Conservation (phyloP, 176 grass and related monocot species). For the Raddia distichophylla region DNA sequence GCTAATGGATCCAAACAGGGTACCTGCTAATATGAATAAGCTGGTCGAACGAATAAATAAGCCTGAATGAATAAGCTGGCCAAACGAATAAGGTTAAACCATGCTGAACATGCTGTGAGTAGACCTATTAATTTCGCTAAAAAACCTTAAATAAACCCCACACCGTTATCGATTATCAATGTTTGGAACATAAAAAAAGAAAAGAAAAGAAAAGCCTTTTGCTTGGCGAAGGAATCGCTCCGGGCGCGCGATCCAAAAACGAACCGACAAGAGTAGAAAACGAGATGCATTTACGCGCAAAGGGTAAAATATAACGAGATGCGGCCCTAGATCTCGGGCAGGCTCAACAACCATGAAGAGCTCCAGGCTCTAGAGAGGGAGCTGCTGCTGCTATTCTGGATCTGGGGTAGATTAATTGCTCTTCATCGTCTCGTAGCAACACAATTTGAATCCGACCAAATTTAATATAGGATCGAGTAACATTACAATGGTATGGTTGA, state of each 20-base stretch:
- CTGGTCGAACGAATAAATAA: too few relatives aligned
- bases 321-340: conserved; percentile 20
- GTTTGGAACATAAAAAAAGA: too few relatives aligned
- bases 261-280: not conserved
- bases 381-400: not conserved
- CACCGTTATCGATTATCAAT: too few relatives aligned
- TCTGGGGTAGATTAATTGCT: not conserved
- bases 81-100: too few relatives aligned
- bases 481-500: not conserved
- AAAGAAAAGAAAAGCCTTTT: too few relatives aligned
- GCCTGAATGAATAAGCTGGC: too few relatives aligned
- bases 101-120: too few relatives aligned
- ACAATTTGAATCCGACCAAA: not conserved
- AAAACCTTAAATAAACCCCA: too few relatives aligned
- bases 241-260: conserved; percentile 11
- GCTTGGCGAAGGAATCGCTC: too few relatives aligned
- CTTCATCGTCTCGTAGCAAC: not conserved
- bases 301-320: not conserved
- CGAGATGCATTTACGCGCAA: not conserved
- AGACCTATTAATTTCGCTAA: too few relatives aligned
- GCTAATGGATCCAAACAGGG: too few relatives aligned
- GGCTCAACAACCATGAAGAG: not conserved
- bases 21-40: too few relatives aligned
- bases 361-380: not conserved
- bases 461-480: not conserved